phyloP scores from a whole-genome alignment of 306 rosid genomes.

The Prosopis cineraria region DNA sequence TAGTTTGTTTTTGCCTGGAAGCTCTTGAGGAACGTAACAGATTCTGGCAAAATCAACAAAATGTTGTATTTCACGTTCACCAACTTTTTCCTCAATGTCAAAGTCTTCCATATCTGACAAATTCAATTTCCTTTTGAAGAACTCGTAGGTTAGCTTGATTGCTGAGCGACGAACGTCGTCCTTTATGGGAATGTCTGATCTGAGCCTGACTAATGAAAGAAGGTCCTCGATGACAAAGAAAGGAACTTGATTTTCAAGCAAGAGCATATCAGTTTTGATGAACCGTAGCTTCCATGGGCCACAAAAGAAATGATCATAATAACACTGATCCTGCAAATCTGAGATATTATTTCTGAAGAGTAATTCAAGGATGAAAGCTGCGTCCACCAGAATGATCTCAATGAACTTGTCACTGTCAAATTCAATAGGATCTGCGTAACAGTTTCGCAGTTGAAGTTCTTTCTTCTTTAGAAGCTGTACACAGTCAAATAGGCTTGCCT shows the following conservation, averaged over 20 bases:
- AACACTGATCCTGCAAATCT: neutral
- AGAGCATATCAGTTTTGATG: neutral
- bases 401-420: neutral
- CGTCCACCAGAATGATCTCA: conserved; percentile 16
- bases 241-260: conserved; percentile 26
- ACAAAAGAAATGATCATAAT: neutral
- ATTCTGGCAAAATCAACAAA: neutral
- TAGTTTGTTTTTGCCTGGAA: neutral
- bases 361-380: neutral
- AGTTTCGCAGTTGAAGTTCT: neutral
- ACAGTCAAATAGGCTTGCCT: neutral
- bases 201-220: neutral
- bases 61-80: neutral
- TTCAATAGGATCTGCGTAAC: neutral
- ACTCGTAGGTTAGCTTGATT: neutral
- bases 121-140: neutral
- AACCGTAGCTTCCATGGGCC: neutral
- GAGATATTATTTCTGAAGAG: neutral
- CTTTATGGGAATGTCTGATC: neutral
- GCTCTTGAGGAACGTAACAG: neutral
- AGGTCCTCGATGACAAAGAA: conserved; percentile 1
- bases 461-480: neutral
- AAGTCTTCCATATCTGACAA: conserved; percentile 30
- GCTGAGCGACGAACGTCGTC: neutral
- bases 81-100: neutral